Evolutionary conservation across 192 early-diverging fungal species (phyloP).

Genomic region (Coemansia sp.): DNA sequence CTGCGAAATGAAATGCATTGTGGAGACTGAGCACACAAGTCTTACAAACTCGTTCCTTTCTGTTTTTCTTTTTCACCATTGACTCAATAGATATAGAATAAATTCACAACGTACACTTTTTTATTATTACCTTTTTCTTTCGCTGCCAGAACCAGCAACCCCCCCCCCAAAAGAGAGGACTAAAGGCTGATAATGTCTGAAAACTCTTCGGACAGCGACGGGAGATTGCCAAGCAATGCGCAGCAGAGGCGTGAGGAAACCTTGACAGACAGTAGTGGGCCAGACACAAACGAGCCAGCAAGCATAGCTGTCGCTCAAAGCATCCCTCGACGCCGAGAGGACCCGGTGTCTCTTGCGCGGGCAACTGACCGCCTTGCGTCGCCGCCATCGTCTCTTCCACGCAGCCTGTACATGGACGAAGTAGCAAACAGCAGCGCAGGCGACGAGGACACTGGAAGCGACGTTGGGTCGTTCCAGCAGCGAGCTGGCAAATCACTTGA

Average conservation of each 20-base stretch:
- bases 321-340: constrained; percentile 17
- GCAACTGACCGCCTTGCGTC: constrained; percentile 45
- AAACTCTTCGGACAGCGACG: constrained; percentile 23
- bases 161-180: neutral
- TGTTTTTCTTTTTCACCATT: no score
- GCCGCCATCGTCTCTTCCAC: constrained; percentile 38
- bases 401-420: constrained; percentile 36
- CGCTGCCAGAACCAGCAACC: neutral
- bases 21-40: no score
- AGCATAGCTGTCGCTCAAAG: constrained; percentile 3
- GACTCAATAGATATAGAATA: no score
- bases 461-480: neutral
- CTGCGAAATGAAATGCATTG: neutral
- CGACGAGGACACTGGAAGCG: constrained; percentile 19
- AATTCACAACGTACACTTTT: neutral
- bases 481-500: constrained; percentile 11
- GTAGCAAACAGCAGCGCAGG: constrained; percentile 3
- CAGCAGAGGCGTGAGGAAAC: constrained; percentile 9
- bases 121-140: neutral
- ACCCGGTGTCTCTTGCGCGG: constrained; percentile 23
- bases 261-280: neutral
- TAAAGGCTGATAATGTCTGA: constrained; percentile 3
- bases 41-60: no score
- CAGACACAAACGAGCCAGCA: constrained; percentile 9
- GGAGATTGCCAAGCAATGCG: constrained; percentile 29